A percentile compares a stretch with the other conserved stretches of the same genome.
Conservation (phyloP, 495 filamentous ascomycete genomes). For the Clavariopsis aquatica region DNA sequence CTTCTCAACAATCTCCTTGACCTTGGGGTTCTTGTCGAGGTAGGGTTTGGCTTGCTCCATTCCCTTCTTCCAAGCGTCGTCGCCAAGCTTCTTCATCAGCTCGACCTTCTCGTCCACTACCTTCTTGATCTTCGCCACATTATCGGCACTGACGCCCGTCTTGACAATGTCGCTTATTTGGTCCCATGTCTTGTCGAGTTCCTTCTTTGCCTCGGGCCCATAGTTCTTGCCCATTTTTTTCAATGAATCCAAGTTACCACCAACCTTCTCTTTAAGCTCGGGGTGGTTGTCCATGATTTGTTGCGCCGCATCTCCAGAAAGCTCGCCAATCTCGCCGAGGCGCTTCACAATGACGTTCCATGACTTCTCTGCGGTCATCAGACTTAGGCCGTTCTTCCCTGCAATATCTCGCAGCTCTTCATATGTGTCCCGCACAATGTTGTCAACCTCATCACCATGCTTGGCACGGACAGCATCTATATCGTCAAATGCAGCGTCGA, state of each 20-base stretch:
- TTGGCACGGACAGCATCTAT: conserved; percentile 59
- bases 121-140: conserved; percentile 55
- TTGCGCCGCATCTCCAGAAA: conserved; percentile 57
- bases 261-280: conserved; percentile 64
- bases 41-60: conserved; percentile 61
- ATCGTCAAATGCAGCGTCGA: conserved; percentile 64
- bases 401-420: conserved; percentile 56
- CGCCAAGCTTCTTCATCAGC: conserved; percentile 60
- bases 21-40: conserved; percentile 65
- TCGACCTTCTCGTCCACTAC: conserved; percentile 66
- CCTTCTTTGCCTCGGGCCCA: conserved; percentile 68
- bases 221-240: conserved; percentile 64
- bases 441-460: conserved; percentile 63
- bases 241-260: conserved; percentile 60
- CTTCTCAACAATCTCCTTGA: conserved; percentile 63
- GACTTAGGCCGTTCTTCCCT: conserved; percentile 52
- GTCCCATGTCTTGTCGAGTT: conserved; percentile 65
- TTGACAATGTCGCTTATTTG: conserved; percentile 59
- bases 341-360: conserved; percentile 58
- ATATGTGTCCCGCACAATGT: conserved; percentile 62
- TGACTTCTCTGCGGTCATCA: conserved; percentile 54
- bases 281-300: conserved; percentile 68
- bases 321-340: conserved; percentile 51
- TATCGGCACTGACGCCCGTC: conserved; percentile 53
- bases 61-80: conserved; percentile 65